These are phyloP conservation scores for Claviceps pusilla DNA, from an alignment of 2,329 filamentous ascomycete genomes.

Conservation along the genomic window DNA sequence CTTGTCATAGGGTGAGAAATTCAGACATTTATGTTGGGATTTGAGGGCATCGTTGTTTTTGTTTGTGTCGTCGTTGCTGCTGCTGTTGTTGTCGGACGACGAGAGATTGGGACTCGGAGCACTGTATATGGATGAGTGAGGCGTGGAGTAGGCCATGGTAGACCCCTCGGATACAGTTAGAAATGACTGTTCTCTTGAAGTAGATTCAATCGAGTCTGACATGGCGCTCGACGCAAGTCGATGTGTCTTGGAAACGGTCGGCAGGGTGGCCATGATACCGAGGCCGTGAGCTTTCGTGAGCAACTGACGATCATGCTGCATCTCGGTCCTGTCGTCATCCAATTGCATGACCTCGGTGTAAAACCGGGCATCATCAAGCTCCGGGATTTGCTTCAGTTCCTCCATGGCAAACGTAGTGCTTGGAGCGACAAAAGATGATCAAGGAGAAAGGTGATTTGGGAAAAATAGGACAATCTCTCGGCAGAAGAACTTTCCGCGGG, in stretches of 20 bases:
- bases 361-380: slow-evolving; percentile 27
- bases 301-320: slow-evolving; percentile 23
- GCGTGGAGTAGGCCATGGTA: slow-evolving; percentile 25
- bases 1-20: slow-evolving; percentile 36
- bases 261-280: slow-evolving; percentile 18
- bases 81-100: slow-evolving; percentile 3
- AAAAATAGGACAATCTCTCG: background rate
- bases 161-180: slow-evolving; percentile 30
- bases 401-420: slow-evolving; percentile 3
- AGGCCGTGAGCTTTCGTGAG: slow-evolving; percentile 20
- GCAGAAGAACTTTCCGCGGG: too few relatives aligned
- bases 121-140: slow-evolving; percentile 26
- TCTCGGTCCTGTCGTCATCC: slow-evolving; percentile 20
- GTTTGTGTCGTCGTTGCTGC: background rate
- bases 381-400: slow-evolving; percentile 13
- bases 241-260: slow-evolving; percentile 15
- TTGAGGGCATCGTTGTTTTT: background rate
- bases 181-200: slow-evolving; percentile 27
- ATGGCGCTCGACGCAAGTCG: slow-evolving; percentile 25
- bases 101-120: slow-evolving; percentile 8
- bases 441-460: too few relatives aligned
- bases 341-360: slow-evolving; percentile 24
- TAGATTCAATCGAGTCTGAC: slow-evolving; percentile 26
- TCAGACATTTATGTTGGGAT: slow-evolving; percentile 24
- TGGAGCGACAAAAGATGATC: background rate